Evolutionary conservation across 441 rosid species (phyloP), one percentile per base, ranked within the genome.

Genomic region (Adansonia gregorii): DNA sequence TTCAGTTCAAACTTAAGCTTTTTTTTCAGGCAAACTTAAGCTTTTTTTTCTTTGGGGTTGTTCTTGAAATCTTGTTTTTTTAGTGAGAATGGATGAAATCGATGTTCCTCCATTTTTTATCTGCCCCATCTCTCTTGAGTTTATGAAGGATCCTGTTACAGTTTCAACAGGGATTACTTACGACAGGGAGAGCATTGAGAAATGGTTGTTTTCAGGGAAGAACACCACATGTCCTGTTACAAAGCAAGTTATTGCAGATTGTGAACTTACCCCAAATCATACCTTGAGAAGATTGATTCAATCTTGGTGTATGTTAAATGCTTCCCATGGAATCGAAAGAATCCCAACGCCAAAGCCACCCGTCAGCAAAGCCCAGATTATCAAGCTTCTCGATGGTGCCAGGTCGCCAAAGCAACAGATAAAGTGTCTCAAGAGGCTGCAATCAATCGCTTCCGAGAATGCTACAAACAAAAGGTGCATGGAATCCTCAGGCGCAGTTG

Each of bases 261-360:
- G 81, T 55, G 94, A 91, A 8, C 84, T 95, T n/a, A 95, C 94
- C 0, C 99, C 99, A 9, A 95, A 95, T 85, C 89, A 88, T 73
- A 93, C 95, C 54, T 88, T 94, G 48, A 89, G 95, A 27, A 88
- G 95, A 8, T 77, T 95, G 76, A 88, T 95, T 70, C 99, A 94
- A 78, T 88, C 94, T 3, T 94, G 98, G 97, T 95, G 98, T 81
- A 91, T 87, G n/a, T 92, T 92, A 72, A 92, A 95, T 72, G 95
- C 95, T 45, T 88, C 95, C 0, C 56, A 88, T 35, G 95, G 98
- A 20, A 24, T 92, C 52, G 92, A 94, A 76, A 86, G 92, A 52
- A 90, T 95, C 73, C 97, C 95, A 2, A 92, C 99, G 4, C 98
- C 99, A 0, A 94, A 88, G 78, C 91, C 93, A 31, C 89, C 91